These are phyloP conservation scores for Endocalyx cinctus DNA, from an alignment of 2,329 filamentous ascomycete species.

Conservation along the genomic window DNA sequence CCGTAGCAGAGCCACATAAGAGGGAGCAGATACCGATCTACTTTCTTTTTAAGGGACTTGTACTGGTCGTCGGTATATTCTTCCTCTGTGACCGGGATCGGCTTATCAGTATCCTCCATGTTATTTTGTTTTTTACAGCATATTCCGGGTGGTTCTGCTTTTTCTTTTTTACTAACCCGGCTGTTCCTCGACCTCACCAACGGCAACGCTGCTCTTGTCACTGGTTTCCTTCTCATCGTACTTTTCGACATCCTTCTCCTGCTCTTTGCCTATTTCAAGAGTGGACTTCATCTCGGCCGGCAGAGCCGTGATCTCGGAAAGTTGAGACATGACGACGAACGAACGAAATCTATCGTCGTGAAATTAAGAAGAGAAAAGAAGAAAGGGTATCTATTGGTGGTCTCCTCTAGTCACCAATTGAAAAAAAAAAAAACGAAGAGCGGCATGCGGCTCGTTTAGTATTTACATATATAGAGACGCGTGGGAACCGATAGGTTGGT, in stretches of 20 bases:
- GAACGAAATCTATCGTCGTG: too few species aligned
- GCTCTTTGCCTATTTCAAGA: slow-evolving; percentile 10
- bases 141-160: too few species aligned
- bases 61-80: slow-evolving; percentile 34
- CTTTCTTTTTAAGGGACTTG: slow-evolving; percentile 33
- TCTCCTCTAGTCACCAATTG: too few species aligned
- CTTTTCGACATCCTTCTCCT: slow-evolving; percentile 15
- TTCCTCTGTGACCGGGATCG: slow-evolving; percentile 2
- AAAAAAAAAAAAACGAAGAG: too few species aligned
- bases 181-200: slow-evolving; percentile 15
- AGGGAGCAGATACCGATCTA: slow-evolving; percentile 40
- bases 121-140: not conserved
- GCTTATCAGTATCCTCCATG: not conserved
- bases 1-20: slow-evolving; percentile 46
- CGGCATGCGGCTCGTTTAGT: too few species aligned
- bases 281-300: slow-evolving; percentile 13
- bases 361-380: too few species aligned
- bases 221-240: slow-evolving; percentile 9
- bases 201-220: slow-evolving; percentile 18
- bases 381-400: too few species aligned
- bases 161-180: too few species aligned
- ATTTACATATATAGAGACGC: too few species aligned
- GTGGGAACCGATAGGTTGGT: too few species aligned
- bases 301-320: slow-evolving; percentile 16
- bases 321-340: slow-evolving; percentile 9